Base-by-base conservation (phyloP, 179 eudicot genomes). In the Vitellaria paradoxa region DNA sequence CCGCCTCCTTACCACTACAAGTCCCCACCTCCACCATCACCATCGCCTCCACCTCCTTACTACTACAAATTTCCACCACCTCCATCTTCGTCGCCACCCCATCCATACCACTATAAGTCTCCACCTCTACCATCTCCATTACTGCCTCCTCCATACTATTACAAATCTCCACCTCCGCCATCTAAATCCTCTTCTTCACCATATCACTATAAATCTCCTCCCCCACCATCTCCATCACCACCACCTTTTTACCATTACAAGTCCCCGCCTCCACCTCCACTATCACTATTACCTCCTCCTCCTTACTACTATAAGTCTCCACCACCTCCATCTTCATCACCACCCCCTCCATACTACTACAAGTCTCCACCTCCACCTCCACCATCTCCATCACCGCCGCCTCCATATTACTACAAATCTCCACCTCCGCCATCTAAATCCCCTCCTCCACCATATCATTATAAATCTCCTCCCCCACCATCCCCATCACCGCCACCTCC, bases 171-270 rank as follows among this genome's bases (percentile, higher is more conserved):
- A 20, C 64, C 24, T 6, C 64, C 64, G 2, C 64, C 24, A 0
- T 47, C 71, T 5, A 2, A 20, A 9, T 42, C 24, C 5, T 53
- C 49, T 11, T 20, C 49, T 0, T 45, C 45, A 23, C 45, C 68
- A 11, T 23, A 26, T 8, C 3, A 9, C 6, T 30, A 11, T 17
- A 57, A 14, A 3, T 26, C 80, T 55, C 18, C 70, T 49, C 0
- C 74, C 6, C 6, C 74, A 72, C 65, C n/a, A 26, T 61, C 63
- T 24, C 64, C 50, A 66, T 55, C 64, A 72, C 64, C 77, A 47
- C 50, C 71, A 61, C 45, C 74, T 6, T 24, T 24, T 0, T n/a
- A 60, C 64, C 5, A 18, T 4, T 11, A 60, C 24, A 60, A 60
- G 24, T 14, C 53, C 40, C 23, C 70, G 60, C 15, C 70, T 53